Evolutionary conservation across 805 yeast genomes (phyloP), one percentile per base, ranked within the genome.

Genomic region (Kodamaea restingae): DNA sequence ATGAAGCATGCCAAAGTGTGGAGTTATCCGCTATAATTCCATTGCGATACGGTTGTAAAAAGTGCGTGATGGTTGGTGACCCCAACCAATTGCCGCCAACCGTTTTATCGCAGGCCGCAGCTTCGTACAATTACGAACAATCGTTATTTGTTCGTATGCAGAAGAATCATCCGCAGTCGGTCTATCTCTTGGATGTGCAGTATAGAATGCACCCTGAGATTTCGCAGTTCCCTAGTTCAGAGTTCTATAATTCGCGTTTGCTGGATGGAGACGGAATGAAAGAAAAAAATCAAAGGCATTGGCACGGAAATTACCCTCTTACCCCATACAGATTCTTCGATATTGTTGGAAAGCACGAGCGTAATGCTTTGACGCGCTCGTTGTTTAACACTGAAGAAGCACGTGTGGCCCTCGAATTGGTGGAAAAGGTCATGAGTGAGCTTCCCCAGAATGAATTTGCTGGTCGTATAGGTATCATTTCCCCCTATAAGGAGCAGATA

Each of bases 1-100:
- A 91, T 66, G 98, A 91, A 60, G 98, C 98, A 2, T 95, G 97
- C 49, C 98, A 91, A 61, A 84, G 95, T 77, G 90, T 93, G 28
- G 98, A 91, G 56, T 57, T 91, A 25, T 87, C 96, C 6, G 85
- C 95, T 0, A 75, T 93, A 18, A 91, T 91, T 51, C 98, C 98
- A 0, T 67, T 93, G 47, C 71, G 95, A 53, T 93, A 90, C 58
- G 98, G 98, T 1, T 85, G 95, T 51, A 80, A 74, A 43, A 78
- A 80, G 40, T 91, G 98, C 65, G 83, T 93, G 35, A 84, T 93
- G 95, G 98, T 93, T 33, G 98, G 98, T 58, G 98, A 93, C 65
- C 98, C 98, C 2, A 90, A 93, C 57, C 98, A 93, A 64, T 72
- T 93, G 46, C 98, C 98, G 0, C 98, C 98, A 0, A 91, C 98